A percentile compares a stretch with the other conserved stretches of the same genome.
Conservation (phyloP, 1,284 basidiomycete species). For the Trichosporon sp. region DNA sequence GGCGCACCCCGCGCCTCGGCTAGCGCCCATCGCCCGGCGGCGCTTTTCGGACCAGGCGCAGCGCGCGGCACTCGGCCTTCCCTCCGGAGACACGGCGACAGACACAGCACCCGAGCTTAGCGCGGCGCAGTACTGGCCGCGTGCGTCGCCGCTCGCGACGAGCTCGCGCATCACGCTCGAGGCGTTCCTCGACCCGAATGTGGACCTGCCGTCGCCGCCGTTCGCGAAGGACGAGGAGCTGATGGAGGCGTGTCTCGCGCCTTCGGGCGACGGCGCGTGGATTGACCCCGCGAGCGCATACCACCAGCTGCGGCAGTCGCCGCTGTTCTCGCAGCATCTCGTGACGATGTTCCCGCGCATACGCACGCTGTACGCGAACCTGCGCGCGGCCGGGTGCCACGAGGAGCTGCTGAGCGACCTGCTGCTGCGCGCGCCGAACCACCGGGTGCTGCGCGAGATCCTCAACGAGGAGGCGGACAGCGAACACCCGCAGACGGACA, state of each 20-base stretch:
- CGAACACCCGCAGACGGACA: conserved; percentile 1
- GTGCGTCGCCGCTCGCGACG: conserved; percentile 23
- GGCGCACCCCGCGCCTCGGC: neutral
- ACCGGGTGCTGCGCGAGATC: conserved; percentile 22
- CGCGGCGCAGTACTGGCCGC: neutral
- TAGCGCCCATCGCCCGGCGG: neutral
- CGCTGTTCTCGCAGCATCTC: conserved; percentile 30
- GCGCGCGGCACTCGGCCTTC: neutral
- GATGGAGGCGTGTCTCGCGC: conserved; percentile 17
- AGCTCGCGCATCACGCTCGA: conserved; percentile 31
- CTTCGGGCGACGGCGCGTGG: conserved; percentile 2
- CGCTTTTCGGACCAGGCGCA: neutral
- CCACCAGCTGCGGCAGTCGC: conserved; percentile 23
- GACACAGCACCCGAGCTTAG: neutral
- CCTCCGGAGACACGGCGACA: neutral
- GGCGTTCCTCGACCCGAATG: conserved; percentile 10
- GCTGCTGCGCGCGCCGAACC: conserved; percentile 28
- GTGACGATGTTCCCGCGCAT: conserved; percentile 21
- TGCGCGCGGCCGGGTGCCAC: conserved; percentile 26
- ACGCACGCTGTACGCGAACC: conserved; percentile 20
- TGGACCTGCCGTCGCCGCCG: conserved; percentile 9
- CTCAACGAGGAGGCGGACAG: conserved; percentile 24
- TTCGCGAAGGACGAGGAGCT: conserved; percentile 34
- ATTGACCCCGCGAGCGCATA: conserved; percentile 33
- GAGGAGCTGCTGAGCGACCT: conserved; percentile 34